phyloP scores from a whole-genome alignment of 192 early-diverging fungal species.

The Entomortierella parvispora region DNA sequence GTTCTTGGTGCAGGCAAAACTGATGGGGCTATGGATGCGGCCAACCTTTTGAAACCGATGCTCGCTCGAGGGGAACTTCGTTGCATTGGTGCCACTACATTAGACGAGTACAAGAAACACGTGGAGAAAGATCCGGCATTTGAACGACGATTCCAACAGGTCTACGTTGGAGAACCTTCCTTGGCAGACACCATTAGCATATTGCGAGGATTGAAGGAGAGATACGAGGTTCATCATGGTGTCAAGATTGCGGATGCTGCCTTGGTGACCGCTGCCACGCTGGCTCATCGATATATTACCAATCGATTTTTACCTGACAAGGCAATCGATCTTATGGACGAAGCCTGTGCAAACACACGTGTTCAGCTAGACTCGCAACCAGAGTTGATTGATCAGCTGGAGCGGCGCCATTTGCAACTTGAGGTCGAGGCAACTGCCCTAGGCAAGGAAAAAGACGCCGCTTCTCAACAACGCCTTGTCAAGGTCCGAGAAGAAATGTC shows the following conservation, averaged over 20 bases:
- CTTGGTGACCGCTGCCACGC: conserved; percentile 77
- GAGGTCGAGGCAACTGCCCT: conserved; percentile 97
- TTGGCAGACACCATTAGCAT: conserved; percentile 81
- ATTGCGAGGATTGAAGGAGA: conserved; percentile 81
- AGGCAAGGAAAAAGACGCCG: conserved; percentile 90
- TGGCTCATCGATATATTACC: conserved; percentile 79
- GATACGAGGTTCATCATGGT: conserved; percentile 85
- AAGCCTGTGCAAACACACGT: conserved; percentile 94
- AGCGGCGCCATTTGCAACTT: conserved; percentile 90
- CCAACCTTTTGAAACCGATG: conserved; percentile 98
- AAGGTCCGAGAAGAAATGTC: conserved; percentile 88
- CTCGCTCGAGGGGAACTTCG: conserved; percentile 96
- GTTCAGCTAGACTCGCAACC: conserved; percentile 98
- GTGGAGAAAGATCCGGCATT: conserved; percentile 88
- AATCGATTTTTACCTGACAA: conserved; percentile 83
- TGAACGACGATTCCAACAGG: conserved; percentile 86
- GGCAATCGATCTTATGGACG: conserved; percentile 90
- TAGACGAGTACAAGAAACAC: conserved; percentile 94
- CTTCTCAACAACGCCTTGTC: conserved; percentile 79
- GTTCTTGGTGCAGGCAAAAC: conserved; percentile 93
- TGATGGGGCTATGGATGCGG: conserved; percentile 95
- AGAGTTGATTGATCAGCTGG: conserved; percentile 95
- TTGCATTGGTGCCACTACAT: conserved; percentile 96
- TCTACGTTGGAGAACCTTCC: conserved; percentile 82
- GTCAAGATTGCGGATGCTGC: conserved; percentile 83